These are phyloP conservation scores for Celoporthe dispersa DNA, from an alignment of 2,329 filamentous ascomycete species.

Conservation along the genomic window DNA sequence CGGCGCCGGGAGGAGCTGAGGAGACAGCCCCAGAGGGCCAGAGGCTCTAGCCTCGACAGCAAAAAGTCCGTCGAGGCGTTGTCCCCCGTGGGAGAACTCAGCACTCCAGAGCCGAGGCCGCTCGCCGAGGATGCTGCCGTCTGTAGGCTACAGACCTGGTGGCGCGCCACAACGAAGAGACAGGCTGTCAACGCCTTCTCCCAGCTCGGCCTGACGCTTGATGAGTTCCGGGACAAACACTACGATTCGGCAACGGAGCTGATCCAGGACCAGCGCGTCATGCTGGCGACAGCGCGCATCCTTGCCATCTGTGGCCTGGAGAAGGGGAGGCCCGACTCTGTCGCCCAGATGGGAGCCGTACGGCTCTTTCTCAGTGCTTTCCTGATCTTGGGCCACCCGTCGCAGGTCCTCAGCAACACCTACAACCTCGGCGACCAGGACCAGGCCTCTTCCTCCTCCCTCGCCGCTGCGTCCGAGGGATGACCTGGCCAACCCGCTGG, in stretches of 20 bases:
- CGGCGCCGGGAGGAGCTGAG: conserved; percentile 68
- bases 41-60: conserved; percentile 43
- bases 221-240: conserved; percentile 68
- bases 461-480: conserved; percentile 51
- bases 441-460: conserved; percentile 47
- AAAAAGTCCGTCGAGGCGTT: conserved; percentile 54
- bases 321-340: conserved; percentile 65
- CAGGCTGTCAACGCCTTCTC: conserved; percentile 68
- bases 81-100: conserved; percentile 55
- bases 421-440: conserved; percentile 62
- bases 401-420: conserved; percentile 77
- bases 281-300: conserved; percentile 68
- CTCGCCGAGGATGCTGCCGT: conserved; percentile 67
- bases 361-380: conserved; percentile 81
- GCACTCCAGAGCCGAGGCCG: conserved; percentile 49
- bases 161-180: conserved; percentile 63
- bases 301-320: conserved; percentile 72
- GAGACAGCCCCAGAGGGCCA: conserved; percentile 57
- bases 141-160: conserved; percentile 70
- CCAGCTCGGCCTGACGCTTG: conserved; percentile 69
- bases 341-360: conserved; percentile 71
- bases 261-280: conserved; percentile 68
- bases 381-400: conserved; percentile 78
- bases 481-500: conserved; percentile 64
- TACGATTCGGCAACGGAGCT: conserved; percentile 77